These are phyloP conservation scores for Rhizoctonia solani DNA, from an alignment of 1,284 basidiomycete genomes.

Conservation along the genomic window DNA sequence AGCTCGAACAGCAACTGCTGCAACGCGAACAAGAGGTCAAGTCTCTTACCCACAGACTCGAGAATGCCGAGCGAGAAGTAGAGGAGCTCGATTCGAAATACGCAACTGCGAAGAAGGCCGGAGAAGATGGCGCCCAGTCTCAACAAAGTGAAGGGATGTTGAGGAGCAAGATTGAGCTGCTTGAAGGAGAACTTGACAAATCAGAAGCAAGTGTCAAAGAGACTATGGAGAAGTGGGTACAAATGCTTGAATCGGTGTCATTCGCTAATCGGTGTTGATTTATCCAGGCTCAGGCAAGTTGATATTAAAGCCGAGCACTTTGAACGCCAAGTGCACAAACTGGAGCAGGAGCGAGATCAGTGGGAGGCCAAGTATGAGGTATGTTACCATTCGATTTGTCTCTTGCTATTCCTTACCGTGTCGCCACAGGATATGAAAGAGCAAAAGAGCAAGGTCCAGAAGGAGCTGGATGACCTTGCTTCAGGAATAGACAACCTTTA, in stretches of 20 bases:
- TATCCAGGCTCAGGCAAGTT: constrained; percentile 84
- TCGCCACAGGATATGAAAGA: neutral
- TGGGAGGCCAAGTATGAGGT: constrained; percentile 98
- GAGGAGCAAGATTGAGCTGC: constrained; percentile 82
- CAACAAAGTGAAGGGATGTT: constrained; percentile 79
- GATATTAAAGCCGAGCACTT: constrained; percentile 99
- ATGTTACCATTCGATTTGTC: constrained; percentile 41
- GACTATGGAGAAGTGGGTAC: constrained; percentile 90
- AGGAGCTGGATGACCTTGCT: constrained; percentile 88
- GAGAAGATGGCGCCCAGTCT: constrained; percentile 74
- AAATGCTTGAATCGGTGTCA: neutral
- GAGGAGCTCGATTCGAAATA: constrained; percentile 80
- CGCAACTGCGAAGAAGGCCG: constrained; percentile 67
- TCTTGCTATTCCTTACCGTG: neutral
- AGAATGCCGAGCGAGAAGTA: constrained; percentile 70
- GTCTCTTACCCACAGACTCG: constrained; percentile 80
- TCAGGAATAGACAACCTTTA: constrained; percentile 79
- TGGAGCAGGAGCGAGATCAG: constrained; percentile 88
- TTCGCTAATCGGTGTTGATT: constrained; percentile 37
- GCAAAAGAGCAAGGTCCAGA: constrained; percentile 58
- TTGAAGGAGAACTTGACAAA: constrained; percentile 94
- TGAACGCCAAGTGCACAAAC: constrained; percentile 86
- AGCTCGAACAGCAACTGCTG: constrained; percentile 76
- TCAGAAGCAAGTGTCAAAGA: constrained; percentile 98
- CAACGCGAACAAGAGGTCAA: constrained; percentile 87